A percentile compares a stretch with the other conserved stretches of the same genome.
Conservation (phyloP, 2,329 filamentous ascomycete genomes). For the Exophiala phaeomuriformis region DNA sequence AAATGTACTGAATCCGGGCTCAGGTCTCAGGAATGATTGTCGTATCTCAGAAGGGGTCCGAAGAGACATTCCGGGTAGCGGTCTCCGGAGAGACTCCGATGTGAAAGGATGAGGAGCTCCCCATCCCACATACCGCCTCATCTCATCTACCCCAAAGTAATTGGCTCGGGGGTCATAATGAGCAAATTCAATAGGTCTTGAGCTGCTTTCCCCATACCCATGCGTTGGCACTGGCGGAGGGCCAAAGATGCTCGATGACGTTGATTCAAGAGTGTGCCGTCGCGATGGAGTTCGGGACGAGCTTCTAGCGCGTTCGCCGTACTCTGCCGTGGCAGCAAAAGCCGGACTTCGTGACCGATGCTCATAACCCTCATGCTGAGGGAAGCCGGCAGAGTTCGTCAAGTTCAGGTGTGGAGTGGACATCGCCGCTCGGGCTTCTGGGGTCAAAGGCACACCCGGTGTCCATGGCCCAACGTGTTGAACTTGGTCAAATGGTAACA, state of each 20-base stretch:
- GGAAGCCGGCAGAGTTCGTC: conserved; percentile 3
- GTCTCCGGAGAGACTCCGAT: conserved; percentile 11
- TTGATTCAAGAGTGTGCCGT: conserved; percentile 21
- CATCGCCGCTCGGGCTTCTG: conserved; percentile 13
- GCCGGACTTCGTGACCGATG: conserved; percentile 17
- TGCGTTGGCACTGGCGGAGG: conserved; percentile 16
- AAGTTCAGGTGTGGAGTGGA: conserved; percentile 16
- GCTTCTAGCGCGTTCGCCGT: conserved; percentile 19
- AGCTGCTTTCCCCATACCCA: conserved; percentile 11
- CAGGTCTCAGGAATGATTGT: conserved; percentile 21
- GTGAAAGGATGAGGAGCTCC: conserved; percentile 6
- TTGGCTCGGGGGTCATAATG: conserved; percentile 15
- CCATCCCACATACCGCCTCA: conserved; percentile 12
- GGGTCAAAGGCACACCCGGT: conserved; percentile 17
- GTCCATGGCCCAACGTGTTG: conserved; percentile 25
- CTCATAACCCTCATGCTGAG: conserved; percentile 11
- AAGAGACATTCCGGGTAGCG: conserved; percentile 13
- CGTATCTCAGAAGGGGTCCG: conserved; percentile 16
- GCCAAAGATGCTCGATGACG: conserved; percentile 11
- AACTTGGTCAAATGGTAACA: conserved; percentile 24
- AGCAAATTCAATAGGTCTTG: conserved; percentile 14
- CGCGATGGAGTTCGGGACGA: conserved; percentile 23
- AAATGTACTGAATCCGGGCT: conserved; percentile 25
- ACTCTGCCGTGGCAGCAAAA: conserved; percentile 13
- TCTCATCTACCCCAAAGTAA: conserved; percentile 19